These are phyloP conservation scores for Bryum argenteum DNA, from an alignment of 225 moss, liverwort and hornwort species.

Conservation along the genomic window DNA sequence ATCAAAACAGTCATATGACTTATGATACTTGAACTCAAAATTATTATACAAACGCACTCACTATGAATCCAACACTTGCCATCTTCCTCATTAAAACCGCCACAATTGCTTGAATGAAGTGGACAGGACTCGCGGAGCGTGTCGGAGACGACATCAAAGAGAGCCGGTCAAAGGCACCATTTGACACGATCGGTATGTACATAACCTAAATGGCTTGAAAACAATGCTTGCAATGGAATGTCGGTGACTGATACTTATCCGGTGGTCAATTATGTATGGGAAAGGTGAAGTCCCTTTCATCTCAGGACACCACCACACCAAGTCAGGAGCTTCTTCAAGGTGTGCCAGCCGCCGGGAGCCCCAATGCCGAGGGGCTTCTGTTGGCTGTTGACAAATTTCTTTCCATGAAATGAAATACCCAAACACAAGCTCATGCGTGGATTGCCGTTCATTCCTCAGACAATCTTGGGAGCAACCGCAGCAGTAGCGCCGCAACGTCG, in stretches of 20 bases:
- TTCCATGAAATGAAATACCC: slow-evolving; percentile 42
- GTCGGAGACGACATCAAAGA: slow-evolving; percentile 53
- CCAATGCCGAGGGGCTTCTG: slow-evolving; percentile 60
- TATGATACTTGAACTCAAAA: too few relatives aligned
- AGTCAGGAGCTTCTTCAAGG: slow-evolving; percentile 22
- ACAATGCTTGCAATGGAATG: background rate
- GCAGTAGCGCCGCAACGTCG: slow-evolving; percentile 27
- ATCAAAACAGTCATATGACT: too few relatives aligned
- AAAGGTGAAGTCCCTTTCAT: slow-evolving; percentile 57
- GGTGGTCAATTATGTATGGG: slow-evolving; percentile 38
- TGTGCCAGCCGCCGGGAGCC: background rate
- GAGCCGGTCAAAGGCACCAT: slow-evolving; percentile 40
- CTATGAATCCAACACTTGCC: background rate
- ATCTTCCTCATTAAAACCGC: slow-evolving; percentile 3
- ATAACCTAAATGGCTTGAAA: slow-evolving; percentile 9
- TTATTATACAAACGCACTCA: too few relatives aligned
- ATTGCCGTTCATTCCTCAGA: slow-evolving; percentile 45
- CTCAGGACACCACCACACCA: slow-evolving; percentile 51
- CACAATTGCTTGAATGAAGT: slow-evolving; percentile 1
- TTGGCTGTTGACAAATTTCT: slow-evolving; percentile 74
- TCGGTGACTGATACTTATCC: slow-evolving; percentile 27
- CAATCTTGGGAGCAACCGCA: slow-evolving; percentile 20
- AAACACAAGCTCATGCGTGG: slow-evolving; percentile 35
- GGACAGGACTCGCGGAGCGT: slow-evolving; percentile 43
- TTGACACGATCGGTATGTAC: slow-evolving; percentile 46